These are phyloP conservation scores for Nannizzia gypsea DNA, from an alignment of 2,329 filamentous ascomycete species.

Conservation along the genomic window DNA sequence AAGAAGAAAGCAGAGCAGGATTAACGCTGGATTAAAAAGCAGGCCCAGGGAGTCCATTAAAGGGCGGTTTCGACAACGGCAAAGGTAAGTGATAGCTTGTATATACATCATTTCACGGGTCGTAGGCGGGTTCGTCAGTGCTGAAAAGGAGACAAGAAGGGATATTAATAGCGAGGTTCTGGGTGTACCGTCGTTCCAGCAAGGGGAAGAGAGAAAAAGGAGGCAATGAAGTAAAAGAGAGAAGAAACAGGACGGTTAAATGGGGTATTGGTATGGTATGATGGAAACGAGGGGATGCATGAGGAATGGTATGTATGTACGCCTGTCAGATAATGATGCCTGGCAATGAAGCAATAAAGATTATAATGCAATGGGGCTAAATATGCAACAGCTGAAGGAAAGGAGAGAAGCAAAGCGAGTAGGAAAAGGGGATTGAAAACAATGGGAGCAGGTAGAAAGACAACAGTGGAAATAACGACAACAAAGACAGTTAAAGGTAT, in stretches of 20 bases:
- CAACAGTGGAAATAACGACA: not conserved
- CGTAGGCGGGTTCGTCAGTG: not conserved
- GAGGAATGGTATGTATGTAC: not conserved
- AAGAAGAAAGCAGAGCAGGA: not conserved
- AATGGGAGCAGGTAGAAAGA: not conserved
- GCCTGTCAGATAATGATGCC: not conserved
- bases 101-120: slow-evolving; percentile 5
- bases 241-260: not conserved
- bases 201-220: not conserved
- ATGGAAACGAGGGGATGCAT: not conserved
- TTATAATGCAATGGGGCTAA: slow-evolving; percentile 2
- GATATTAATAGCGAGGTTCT: not conserved
- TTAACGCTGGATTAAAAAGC: not conserved
- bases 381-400: not conserved
- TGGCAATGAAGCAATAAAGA: not conserved
- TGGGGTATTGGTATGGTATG: not conserved
- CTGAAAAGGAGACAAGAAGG: not conserved
- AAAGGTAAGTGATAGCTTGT: not conserved
- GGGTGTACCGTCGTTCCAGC: not conserved
- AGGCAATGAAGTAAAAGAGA: not conserved
- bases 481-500: not conserved
- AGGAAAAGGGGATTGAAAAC: not conserved
- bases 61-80: not conserved
- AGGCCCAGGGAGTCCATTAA: not conserved
- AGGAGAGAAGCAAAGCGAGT: not conserved